Base-by-base conservation (phyloP, 2,329 filamentous ascomycete species). In the Aspergillus floridensis region DNA sequence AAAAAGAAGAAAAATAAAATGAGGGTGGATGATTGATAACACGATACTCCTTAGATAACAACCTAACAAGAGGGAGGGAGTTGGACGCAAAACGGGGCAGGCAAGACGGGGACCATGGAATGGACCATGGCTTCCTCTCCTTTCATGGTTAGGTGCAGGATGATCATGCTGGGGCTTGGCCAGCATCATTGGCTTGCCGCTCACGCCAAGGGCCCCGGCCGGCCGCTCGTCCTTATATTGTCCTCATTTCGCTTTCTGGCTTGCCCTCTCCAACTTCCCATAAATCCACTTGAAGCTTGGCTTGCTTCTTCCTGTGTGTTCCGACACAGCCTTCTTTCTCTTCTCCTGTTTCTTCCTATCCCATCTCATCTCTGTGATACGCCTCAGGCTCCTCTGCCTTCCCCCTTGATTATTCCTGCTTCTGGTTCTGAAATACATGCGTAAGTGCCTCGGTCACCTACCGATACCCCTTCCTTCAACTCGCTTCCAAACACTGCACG, bases 391-490 rank as follows among this genome's bases (percentile, higher is more conserved):
- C 35, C 52, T 35, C 31, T 51, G 44, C 46, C 49, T 54, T 47
- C 48, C 41, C 46, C 47, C 46, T 49, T 58, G 51, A 56, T 59
- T 49, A 52, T 55, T 24, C 16, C 58, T 46, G 52, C n/a, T 29
- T 31, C 59, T 68, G 60, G 60, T 70, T 62, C 62, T 69, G 66
- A 70, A 70, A 74, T 74, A 71, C 68, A 74, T 74, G 72, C 72
- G 72, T 74, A 60, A 67, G 72, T 73, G 12, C 7, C 29, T 38
- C 21, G 21, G 29, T 31, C 38, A 11, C 26, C 56, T 47, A 38
- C 52, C 41, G 12, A 49, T 51, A 11, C 32, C 32, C 22, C 55
- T 50, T 35, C 44, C 29, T 53, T 56, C 51, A 52, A 46, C 52
- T 24, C 11, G n/a, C 57, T 49, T 47, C 38, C 11, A 16, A 46